Percentiles rank a stretch among this genome's conserved stretches.
phyloP scores from a whole-genome alignment of 2,329 filamentous ascomycete genomes.

The Amesomyces nigricolor region DNA sequence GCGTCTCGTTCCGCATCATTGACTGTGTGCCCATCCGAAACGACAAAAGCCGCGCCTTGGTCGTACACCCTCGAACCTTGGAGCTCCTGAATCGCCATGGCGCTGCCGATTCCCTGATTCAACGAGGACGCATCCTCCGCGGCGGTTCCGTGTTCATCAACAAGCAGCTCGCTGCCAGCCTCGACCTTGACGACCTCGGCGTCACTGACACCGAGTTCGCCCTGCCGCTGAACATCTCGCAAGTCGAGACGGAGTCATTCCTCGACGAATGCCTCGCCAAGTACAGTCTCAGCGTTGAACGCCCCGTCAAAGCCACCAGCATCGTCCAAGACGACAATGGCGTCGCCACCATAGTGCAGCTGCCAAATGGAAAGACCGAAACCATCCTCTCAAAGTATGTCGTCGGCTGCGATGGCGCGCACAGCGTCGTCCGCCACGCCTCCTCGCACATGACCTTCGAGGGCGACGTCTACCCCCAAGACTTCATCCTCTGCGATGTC shows the following conservation, averaged over 20 bases:
- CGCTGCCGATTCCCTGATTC: slow-evolving; percentile 33
- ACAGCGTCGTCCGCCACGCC: slow-evolving; percentile 38
- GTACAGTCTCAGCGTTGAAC: slow-evolving; percentile 29
- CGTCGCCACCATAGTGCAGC: slow-evolving; percentile 27
- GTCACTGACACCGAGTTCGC: slow-evolving; percentile 31
- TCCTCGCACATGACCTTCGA: slow-evolving; percentile 36
- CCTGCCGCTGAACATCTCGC: slow-evolving; percentile 31
- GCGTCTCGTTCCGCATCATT: slow-evolving; percentile 35
- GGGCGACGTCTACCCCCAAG: slow-evolving; percentile 38
- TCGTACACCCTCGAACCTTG: slow-evolving; percentile 44
- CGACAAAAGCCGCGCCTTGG: slow-evolving; percentile 38
- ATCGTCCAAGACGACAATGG: slow-evolving; percentile 30
- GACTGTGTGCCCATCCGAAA: slow-evolving; percentile 32
- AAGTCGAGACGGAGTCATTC: slow-evolving; percentile 33
- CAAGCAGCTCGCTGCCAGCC: slow-evolving; percentile 28
- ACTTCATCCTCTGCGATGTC: slow-evolving; percentile 42
- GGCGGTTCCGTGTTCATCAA: slow-evolving; percentile 37
- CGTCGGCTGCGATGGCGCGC: slow-evolving; percentile 44
- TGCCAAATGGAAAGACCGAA: slow-evolving; percentile 18
- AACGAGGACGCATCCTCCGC: slow-evolving; percentile 33
- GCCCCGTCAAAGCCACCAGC: slow-evolving; percentile 27
- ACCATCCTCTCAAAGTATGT: slow-evolving; percentile 36
- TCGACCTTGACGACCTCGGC: slow-evolving; percentile 32
- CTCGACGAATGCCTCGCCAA: slow-evolving; percentile 29
- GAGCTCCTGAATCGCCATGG: slow-evolving; percentile 45